A percentile compares a stretch with the other conserved stretches of the same genome.
phyloP scores from a whole-genome alignment of 2,329 filamentous ascomycete species.

The Apiospora arundinis region DNA sequence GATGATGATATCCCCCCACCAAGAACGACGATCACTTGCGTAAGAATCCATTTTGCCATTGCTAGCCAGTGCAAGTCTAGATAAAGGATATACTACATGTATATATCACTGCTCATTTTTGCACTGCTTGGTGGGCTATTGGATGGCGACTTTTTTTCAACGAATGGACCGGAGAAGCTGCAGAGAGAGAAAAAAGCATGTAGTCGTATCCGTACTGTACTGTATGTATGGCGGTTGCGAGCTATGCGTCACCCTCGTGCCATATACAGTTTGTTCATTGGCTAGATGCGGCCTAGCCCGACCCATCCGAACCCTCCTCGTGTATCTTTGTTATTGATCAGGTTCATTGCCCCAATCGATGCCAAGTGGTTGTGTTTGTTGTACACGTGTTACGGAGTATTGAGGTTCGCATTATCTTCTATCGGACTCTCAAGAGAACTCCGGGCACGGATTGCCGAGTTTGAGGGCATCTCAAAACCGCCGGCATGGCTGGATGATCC shows the following conservation, averaged over 20 bases:
- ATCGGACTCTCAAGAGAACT: neutral
- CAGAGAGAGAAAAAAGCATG: neutral
- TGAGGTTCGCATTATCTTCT: no score
- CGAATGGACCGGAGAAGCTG: neutral
- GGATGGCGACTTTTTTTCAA: neutral
- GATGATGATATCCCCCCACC: slow-evolving; percentile 7
- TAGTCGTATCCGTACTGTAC: no score
- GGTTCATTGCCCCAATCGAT: neutral
- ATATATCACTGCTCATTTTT: neutral
- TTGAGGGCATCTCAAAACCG: neutral
- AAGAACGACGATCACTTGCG: slow-evolving; percentile 14
- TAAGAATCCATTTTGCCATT: neutral
- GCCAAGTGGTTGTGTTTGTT: neutral
- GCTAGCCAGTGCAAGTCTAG: neutral
- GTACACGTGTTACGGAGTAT: neutral
- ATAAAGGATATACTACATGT: neutral
- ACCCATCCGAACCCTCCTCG: slow-evolving; percentile 7
- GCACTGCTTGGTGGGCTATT: neutral
- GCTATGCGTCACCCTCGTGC: neutral
- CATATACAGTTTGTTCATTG: neutral
- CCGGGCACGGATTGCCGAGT: neutral
- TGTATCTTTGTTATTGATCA: slow-evolving; percentile 6
- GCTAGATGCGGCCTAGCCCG: neutral
- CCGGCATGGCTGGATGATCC: neutral
- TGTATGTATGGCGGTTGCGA: neutral